Evolutionary conservation across 495 filamentous ascomycete species (phyloP), one percentile per base, ranked within the genome.

Genomic region (Penicillium coffeae): DNA sequence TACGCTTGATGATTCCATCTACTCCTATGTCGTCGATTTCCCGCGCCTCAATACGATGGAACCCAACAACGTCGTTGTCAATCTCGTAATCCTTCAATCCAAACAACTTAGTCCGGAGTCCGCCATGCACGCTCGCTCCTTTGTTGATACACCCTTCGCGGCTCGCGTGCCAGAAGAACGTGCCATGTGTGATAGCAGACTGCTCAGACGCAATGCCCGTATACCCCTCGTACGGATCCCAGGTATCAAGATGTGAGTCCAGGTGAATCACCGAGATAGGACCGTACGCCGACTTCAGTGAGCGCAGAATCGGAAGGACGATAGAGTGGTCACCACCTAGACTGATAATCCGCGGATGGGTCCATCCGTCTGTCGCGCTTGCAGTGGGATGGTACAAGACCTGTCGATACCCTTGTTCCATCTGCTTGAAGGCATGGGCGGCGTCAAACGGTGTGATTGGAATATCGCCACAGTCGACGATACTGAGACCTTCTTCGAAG

Each of bases 301-400:
- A 77, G 13, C 82, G 66, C 21, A 86, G 65, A 8, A 81, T 76
- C 1, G 82, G 75, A 0, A 85, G 60, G 6, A 80, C 81, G 32
- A 83, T 84, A 4, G 80, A 81, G 52, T 85, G 81, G 47, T 86
- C 82, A 12, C 82, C 82, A 0, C 82, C 82, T 1, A 84, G 57
- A 8, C 73, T 80, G 47, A 84, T 70, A 16, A 84, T 74, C 7
- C 68, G 59, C 3, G 63, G 61, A 21, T 60, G 53, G 0, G 37
- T 21, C 38, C 43, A 48, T 14, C 45, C 55, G 27, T 61, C 49
- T 13, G 35, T 38, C 15, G 50, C 51, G 14, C 47, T 54, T 3
- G 48, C 54, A 1, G 58, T 62, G n/a, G 59, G 50, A 37, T 68
- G 62, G 19, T 58, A 50, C 2, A 62, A 52, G 5, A 72, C 57